Conservation (phyloP, 2,329 filamentous ascomycete species). For the Rugonectria rugulosa region DNA sequence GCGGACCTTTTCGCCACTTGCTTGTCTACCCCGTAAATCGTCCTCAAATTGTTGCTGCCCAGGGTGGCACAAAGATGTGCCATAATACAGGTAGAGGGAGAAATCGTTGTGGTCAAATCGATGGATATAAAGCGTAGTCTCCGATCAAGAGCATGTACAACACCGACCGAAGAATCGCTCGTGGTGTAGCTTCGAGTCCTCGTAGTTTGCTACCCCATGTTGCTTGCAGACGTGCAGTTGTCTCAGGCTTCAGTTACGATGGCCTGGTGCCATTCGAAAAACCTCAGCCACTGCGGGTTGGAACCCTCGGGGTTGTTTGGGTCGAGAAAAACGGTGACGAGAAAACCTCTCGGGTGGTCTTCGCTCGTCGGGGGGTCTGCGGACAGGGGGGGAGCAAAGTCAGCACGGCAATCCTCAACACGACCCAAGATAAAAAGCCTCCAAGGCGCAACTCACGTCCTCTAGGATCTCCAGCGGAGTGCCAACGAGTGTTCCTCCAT, state of each 20-base stretch:
- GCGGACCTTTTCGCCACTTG: background rate
- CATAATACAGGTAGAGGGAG: too few species aligned
- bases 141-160: background rate
- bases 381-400: background rate
- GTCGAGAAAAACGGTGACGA: conserved; percentile 46
- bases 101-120: too few species aligned
- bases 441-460: conserved; percentile 36
- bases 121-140: too few species aligned
- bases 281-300: conserved; percentile 30
- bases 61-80: too few species aligned
- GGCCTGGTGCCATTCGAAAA: conserved; percentile 38
- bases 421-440: too few species aligned
- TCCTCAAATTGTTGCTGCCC: background rate
- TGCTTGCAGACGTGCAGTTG: background rate
- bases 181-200: too few species aligned
- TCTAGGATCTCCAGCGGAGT: conserved; percentile 21
- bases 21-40: too few species aligned
- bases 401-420: background rate
- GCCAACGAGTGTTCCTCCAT: conserved; percentile 41
- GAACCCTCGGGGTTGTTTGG: conserved; percentile 39
- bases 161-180: too few species aligned
- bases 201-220: too few species aligned
- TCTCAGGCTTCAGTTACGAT: conserved; percentile 33
- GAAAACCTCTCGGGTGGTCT: conserved; percentile 43
- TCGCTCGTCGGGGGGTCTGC: conserved; percentile 36